Conservation (phyloP, 139 green algal species). For the Gonium pectorale region DNA sequence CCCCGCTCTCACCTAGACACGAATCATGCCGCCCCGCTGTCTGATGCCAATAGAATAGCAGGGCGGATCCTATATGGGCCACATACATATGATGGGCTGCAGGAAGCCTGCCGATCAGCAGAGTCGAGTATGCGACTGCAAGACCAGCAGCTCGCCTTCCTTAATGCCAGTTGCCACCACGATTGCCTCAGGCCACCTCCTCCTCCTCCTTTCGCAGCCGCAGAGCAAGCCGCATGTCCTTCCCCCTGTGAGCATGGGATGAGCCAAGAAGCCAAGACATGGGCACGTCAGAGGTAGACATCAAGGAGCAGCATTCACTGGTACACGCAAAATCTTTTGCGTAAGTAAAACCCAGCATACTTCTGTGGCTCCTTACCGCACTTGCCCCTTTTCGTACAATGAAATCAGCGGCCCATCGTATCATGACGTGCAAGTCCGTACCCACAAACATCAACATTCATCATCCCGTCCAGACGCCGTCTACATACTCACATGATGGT, state of each 20-base stretch:
- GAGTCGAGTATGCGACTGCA: too few relatives aligned
- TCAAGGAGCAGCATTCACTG: not conserved
- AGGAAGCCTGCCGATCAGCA: too few relatives aligned
- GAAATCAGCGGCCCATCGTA: not conserved
- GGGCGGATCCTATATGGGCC: too few relatives aligned
- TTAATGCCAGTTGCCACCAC: too few relatives aligned
- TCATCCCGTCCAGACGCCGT: not conserved
- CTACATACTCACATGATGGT: slow-evolving; percentile 84
- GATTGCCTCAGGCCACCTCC: too few relatives aligned
- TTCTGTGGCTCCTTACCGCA: not conserved
- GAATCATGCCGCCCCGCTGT: too few relatives aligned
- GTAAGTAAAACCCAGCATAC: not conserved
- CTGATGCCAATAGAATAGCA: too few relatives aligned
- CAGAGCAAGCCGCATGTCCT: slow-evolving; percentile 48
- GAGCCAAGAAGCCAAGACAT: not conserved
- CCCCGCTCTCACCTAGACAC: too few relatives aligned
- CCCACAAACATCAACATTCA: not conserved
- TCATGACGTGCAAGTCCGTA: not conserved
- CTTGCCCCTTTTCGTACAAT: not conserved
- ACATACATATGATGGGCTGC: too few relatives aligned
- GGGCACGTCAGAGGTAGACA: not conserved
- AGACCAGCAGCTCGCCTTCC: too few relatives aligned
- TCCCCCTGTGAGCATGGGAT: slow-evolving; percentile 1
- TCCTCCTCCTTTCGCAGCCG: slow-evolving; percentile 20
- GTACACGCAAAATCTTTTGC: not conserved